Base-by-base conservation (phyloP, 148 eudicot genomes). In the Amaranthus cruentus region DNA sequence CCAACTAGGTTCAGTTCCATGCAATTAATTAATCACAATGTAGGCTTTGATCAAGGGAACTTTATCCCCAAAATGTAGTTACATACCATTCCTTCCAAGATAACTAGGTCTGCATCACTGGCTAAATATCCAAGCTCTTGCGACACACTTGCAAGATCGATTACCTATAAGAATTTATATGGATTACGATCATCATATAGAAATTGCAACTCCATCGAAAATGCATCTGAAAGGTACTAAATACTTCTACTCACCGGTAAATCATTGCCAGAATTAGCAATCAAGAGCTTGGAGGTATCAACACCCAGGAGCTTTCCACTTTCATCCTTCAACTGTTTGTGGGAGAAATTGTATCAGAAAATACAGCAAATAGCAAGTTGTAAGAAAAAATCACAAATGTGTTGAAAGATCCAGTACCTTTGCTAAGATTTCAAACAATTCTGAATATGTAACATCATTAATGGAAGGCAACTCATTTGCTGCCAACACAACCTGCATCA, bases 41-140 rank as follows among this genome's bases (percentile, higher is more conserved):
- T 28, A 28, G 38, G 38, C 38, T 28, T 28, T 28, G 38, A 2
- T 28, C 38, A 28, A 28, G 1, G 38, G 38, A 28, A 28, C 38
- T 28, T 28, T 28, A 0, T 28, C 38, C 38, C 38, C 38, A 28
- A 1, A 28, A 28, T 28, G 38, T 28, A 70, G 59, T 67, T 70
- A 81, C 91, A 84, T 79, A 95, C 99, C 99, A 95, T 95, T 85
- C 97, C 99, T 92, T 92, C 99, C 75, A 95, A 61, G 68, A 95
- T 75, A 63, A 95, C 97, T 7, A 95, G 82, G 85, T 95, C 99
- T 52, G 99, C 97, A 77, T 92, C 99, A 77, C 88, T 86, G 72
- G 97, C 87, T 57, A 95, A 60, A 83, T 92, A 92, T 28, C 88
- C 96, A 72, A 95, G 91, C 78, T 95, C 99, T 83, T 95, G 97